phyloP scores from a whole-genome alignment of 139 green algal genomes.

The Chlamydomonas sp. region DNA sequence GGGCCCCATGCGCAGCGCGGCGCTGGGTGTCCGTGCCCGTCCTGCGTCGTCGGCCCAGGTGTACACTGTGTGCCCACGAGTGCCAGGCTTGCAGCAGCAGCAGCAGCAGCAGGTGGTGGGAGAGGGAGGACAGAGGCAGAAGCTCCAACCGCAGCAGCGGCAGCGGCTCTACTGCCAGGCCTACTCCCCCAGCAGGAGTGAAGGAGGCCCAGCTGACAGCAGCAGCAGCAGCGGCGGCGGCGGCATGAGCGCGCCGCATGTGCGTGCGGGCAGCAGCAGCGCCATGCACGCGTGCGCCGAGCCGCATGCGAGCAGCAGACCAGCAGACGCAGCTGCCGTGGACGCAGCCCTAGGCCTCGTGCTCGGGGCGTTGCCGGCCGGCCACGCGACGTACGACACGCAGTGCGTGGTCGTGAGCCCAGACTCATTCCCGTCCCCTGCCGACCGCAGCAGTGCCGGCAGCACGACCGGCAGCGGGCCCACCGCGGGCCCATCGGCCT shows the following conservation, averaged over 20 bases:
- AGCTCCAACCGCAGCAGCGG: too few relatives aligned
- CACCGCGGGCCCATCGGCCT: background rate
- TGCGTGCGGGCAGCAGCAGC: background rate
- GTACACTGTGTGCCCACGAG: too few relatives aligned
- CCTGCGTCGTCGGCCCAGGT: too few relatives aligned
- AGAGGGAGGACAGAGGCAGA: too few relatives aligned
- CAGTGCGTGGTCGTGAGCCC: background rate
- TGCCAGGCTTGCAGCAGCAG: too few relatives aligned
- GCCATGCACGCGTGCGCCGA: background rate
- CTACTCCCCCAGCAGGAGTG: too few relatives aligned
- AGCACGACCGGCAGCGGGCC: background rate
- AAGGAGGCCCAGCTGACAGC: too few relatives aligned
- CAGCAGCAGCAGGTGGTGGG: too few relatives aligned
- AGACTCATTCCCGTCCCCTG: background rate
- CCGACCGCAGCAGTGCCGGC: background rate
- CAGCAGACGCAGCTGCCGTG: background rate
- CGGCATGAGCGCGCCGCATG: background rate
- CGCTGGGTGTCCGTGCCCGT: too few relatives aligned
- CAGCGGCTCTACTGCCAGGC: too few relatives aligned
- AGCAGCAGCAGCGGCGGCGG: background rate
- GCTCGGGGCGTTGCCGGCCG: background rate
- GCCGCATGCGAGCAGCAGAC: background rate
- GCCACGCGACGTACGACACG: background rate
- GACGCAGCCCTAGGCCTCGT: too few relatives aligned
- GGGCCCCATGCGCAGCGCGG: too few relatives aligned